Evolutionary conservation across 2,329 filamentous ascomycete species (phyloP), one percentile per base, ranked within the genome.

Genomic region (Penicillium sp.): DNA sequence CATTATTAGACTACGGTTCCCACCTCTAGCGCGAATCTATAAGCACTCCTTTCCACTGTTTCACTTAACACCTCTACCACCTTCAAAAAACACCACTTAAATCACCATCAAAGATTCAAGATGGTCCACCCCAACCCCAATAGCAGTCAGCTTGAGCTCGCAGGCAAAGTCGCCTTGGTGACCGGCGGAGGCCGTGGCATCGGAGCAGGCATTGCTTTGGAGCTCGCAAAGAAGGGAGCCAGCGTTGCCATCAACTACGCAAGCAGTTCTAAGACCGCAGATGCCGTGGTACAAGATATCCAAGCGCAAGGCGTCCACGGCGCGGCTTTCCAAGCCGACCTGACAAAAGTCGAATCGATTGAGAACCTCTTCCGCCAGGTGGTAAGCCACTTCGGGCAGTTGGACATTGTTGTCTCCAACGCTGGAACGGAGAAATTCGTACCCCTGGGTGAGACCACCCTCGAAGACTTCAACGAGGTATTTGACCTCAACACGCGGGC

Each of bases 251-350:
- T 76, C 55, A 76, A 76, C 64, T 76, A 74, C 55, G 69, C 85
- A 71, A 86, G 87, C 77, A 84, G 82, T 68, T 73, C 78, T 55
- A 78, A 82, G 47, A 81, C 85, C 18, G 87, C 87, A 50, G 81
- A 88, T 60, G 79, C 84, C 66, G 80, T 88, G 53, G 86, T 89
- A 56, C 74, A 81, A 49, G 75, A 81, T 68, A 89, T 90, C 78
- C 83, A 87, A 77, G 79, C 80, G 64, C 72, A 78, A 53, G 86
- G 86, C 51, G 79, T 81, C 47, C 83, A 87, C 59, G 84, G 86
- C 36, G 79, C 82, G 13, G 80, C 85, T 57, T 76, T 89, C 74
- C 81, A 85, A 75, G 87, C 87, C 63, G 86, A 90, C 74, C 81
- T 90, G 53, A 79, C 82, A 61, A 77, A 87, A 57, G 81, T 87